A percentile compares a stretch with the other conserved stretches of the same genome.
Conservation (phyloP, 2,329 filamentous ascomycete genomes). For the Metarhizium brunneum region DNA sequence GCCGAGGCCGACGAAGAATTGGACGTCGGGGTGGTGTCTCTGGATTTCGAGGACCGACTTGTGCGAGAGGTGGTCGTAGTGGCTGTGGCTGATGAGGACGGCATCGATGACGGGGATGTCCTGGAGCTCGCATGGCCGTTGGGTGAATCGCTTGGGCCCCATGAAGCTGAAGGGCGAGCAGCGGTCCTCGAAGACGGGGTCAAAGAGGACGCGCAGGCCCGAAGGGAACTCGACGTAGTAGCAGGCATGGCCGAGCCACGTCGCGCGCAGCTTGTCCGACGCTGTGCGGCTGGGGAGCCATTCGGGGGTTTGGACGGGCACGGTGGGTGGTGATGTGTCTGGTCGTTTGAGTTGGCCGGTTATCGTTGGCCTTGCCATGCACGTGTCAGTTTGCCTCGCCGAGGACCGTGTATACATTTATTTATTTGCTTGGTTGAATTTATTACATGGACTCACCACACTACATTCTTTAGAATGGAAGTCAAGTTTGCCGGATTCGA, state of each 20-base stretch:
- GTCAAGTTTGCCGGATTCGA: slow-evolving; percentile 12
- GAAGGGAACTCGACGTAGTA: slow-evolving; percentile 85
- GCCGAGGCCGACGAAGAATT: slow-evolving; percentile 82
- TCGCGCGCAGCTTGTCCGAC: slow-evolving; percentile 59
- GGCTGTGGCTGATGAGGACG: slow-evolving; percentile 78
- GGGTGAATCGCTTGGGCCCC: slow-evolving; percentile 70
- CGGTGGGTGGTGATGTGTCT: slow-evolving; percentile 54
- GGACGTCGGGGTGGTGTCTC: slow-evolving; percentile 62
- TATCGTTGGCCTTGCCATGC: slow-evolving; percentile 22
- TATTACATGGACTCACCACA: slow-evolving; percentile 22
- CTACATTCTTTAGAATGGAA: slow-evolving; percentile 20
- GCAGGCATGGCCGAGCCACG: slow-evolving; percentile 92
- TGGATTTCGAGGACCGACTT: slow-evolving; percentile 63
- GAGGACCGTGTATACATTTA: background rate
- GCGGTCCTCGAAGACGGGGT: slow-evolving; percentile 77
- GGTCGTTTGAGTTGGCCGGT: slow-evolving; percentile 31
- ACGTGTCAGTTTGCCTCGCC: too few relatives aligned
- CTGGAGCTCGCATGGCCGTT: slow-evolving; percentile 63
- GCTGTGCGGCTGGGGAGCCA: slow-evolving; percentile 56
- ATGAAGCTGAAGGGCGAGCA: slow-evolving; percentile 68
- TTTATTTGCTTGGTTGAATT: background rate
- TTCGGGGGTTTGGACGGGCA: slow-evolving; percentile 55
- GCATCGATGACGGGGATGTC: slow-evolving; percentile 72
- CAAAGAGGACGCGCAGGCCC: slow-evolving; percentile 76
- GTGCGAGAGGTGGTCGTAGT: slow-evolving; percentile 87